These are phyloP conservation scores for Haberlea rhodopensis DNA, from an alignment of 257 asterid species.

Conservation along the genomic window DNA sequence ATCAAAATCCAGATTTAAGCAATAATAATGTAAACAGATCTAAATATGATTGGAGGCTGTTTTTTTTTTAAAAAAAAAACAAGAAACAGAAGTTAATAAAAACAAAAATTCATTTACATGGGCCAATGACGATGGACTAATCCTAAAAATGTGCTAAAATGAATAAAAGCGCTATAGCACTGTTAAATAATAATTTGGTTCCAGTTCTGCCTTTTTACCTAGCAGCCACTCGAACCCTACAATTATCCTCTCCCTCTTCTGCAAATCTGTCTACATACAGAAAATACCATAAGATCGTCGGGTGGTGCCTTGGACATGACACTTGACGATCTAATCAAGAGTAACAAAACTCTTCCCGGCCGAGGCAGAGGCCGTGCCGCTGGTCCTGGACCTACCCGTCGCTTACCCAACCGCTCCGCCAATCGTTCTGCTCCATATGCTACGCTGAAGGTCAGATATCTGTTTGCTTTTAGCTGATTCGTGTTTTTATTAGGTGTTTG, in stretches of 20 bases:
- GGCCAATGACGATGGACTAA: too few species aligned
- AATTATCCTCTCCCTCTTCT: slow-evolving; percentile 10
- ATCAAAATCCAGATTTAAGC: too few species aligned
- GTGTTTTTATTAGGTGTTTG: not conserved
- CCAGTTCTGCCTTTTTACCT: too few species aligned
- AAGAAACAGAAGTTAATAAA: too few species aligned
- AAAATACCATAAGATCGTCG: slow-evolving; percentile 52
- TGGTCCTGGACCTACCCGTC: slow-evolving; percentile 85
- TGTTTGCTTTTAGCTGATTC: not conserved
- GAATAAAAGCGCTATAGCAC: too few species aligned
- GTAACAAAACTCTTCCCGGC: slow-evolving; percentile 58
- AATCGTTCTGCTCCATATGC: slow-evolving; percentile 69
- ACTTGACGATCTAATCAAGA: slow-evolving; percentile 91
- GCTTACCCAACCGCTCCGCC: slow-evolving; percentile 54
- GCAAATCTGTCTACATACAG: not conserved
- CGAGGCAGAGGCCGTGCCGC: slow-evolving; percentile 58
- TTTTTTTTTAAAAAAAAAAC: too few species aligned
- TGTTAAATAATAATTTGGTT: too few species aligned
- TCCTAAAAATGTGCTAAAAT: too few species aligned
- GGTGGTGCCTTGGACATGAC: slow-evolving; percentile 81
- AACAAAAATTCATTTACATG: too few species aligned
- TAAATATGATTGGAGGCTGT: too few species aligned
- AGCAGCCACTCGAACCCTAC: too few species aligned
- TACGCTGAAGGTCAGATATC: slow-evolving; percentile 68
- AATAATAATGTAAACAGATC: too few species aligned